Conservation (phyloP, 2,329 filamentous ascomycete species). For the Shiraia sp. region DNA sequence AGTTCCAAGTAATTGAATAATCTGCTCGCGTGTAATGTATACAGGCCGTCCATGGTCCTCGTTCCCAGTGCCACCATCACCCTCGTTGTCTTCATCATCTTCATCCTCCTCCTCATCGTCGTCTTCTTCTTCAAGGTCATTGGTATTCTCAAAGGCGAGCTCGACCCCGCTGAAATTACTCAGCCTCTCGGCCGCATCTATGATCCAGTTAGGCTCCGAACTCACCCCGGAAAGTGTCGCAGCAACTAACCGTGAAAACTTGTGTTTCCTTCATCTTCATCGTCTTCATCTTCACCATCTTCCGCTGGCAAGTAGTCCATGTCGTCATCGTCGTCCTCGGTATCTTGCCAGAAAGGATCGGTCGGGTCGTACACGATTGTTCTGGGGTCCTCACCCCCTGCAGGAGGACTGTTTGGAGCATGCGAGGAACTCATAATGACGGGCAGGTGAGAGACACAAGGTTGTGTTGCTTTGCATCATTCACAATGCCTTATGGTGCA, state of each 20-base stretch:
- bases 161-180: constrained; percentile 48
- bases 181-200: constrained; percentile 49
- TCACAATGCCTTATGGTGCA: constrained; percentile 1
- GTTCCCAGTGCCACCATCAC: constrained; percentile 30
- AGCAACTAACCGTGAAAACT: constrained; percentile 40
- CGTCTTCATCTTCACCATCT: constrained; percentile 45
- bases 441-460: background rate
- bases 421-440: constrained; percentile 31
- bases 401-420: constrained; percentile 24
- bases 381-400: constrained; percentile 28
- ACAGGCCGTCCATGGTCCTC: constrained; percentile 26
- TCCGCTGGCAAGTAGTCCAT: constrained; percentile 55
- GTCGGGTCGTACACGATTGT: constrained; percentile 37
- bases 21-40: constrained; percentile 53
- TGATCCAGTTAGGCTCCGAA: background rate
- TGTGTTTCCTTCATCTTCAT: constrained; percentile 43
- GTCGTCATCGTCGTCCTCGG: constrained; percentile 49
- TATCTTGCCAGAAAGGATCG: constrained; percentile 41
- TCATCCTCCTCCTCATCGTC: constrained; percentile 41
- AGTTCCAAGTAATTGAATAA: constrained; percentile 59
- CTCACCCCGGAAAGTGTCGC: background rate
- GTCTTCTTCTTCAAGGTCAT: constrained; percentile 41
- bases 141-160: constrained; percentile 47
- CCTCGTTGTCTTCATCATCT: constrained; percentile 31
- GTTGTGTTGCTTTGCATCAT: background rate